Conservation (phyloP, 192 early-diverging fungal genomes). For the Oehlia diaphana region DNA sequence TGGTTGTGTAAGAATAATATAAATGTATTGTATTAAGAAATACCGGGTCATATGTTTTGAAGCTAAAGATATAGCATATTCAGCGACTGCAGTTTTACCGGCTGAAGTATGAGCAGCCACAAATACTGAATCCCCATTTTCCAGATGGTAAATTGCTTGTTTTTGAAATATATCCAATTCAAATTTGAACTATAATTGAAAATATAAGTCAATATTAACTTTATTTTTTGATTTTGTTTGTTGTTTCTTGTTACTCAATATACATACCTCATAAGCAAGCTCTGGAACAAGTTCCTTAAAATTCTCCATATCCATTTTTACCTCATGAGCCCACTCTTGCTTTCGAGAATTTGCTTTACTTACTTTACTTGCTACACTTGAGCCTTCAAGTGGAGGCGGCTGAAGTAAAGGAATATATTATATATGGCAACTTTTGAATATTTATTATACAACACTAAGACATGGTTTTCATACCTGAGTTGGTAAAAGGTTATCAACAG, state of each 20-base stretch:
- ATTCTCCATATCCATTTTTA: constrained; percentile 84
- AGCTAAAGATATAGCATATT: constrained; percentile 95
- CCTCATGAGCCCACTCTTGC: constrained; percentile 89
- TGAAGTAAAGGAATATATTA: constrained; percentile 14
- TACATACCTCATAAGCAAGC: constrained; percentile 69
- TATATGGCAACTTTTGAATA: constrained; percentile 1
- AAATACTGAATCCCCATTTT: constrained; percentile 94
- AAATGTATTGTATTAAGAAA: background rate
- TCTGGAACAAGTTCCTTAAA: constrained; percentile 90
- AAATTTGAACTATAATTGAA: constrained; percentile 72
- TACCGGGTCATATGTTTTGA: constrained; percentile 55
- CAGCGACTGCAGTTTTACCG: constrained; percentile 98
- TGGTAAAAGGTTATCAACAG: constrained; percentile 37
- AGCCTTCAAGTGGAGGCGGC: constrained; percentile 1
- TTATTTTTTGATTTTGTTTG: background rate
- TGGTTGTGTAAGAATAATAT: background rate
- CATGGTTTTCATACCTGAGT: constrained; percentile 17
- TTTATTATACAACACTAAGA: background rate
- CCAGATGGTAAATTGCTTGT: constrained; percentile 93
- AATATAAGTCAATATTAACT: background rate
- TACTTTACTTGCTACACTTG: constrained; percentile 19
- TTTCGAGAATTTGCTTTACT: constrained; percentile 37
- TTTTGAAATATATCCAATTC: constrained; percentile 98
- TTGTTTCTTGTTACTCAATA: background rate
- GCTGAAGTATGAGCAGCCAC: constrained; percentile 98